Percentiles rank a stretch among this genome's conserved stretches.
These are phyloP conservation scores for Tulasnella sp. DNA, from an alignment of 768 basidiomycete species.

Conservation along the genomic window DNA sequence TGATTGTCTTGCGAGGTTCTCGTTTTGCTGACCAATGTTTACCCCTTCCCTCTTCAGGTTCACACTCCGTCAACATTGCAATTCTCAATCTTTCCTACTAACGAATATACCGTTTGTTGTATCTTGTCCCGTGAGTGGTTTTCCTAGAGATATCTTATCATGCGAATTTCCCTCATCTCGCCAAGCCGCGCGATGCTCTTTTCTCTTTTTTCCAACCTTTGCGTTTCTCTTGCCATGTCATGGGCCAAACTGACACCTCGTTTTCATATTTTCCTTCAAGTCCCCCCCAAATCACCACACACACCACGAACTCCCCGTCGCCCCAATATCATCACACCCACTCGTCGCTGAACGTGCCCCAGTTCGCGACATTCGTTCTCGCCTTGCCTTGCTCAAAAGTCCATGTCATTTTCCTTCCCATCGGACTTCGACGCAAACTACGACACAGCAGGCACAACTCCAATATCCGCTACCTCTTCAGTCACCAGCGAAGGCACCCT, in stretches of 20 bases:
- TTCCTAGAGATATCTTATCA: neutral
- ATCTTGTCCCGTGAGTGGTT: neutral
- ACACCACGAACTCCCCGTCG: neutral
- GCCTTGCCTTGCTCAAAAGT: neutral
- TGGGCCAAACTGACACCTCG: neutral
- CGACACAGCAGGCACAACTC: neutral
- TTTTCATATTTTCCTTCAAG: neutral
- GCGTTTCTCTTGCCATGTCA: neutral
- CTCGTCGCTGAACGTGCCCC: neutral
- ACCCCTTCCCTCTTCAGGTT: neutral
- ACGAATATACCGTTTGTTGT: neutral
- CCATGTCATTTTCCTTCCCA: slow-evolving; percentile 1
- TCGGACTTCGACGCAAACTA: slow-evolving; percentile 3
- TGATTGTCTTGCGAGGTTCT: neutral
- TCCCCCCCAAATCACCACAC: neutral
- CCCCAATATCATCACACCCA: neutral
- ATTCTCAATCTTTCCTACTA: neutral
- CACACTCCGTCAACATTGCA: slow-evolving; percentile 7
- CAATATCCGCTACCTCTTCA: slow-evolving; percentile 3
- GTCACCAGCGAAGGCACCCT: neutral
- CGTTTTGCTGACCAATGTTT: slow-evolving; percentile 5
- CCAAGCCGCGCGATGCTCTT: too few relatives aligned
- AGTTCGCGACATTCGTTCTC: neutral
- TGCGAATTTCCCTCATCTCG: neutral
- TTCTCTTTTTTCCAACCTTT: neutral